Base-by-base conservation (phyloP, 1,284 basidiomycete species). In the Cutaneotrichosporon spelunceum region DNA sequence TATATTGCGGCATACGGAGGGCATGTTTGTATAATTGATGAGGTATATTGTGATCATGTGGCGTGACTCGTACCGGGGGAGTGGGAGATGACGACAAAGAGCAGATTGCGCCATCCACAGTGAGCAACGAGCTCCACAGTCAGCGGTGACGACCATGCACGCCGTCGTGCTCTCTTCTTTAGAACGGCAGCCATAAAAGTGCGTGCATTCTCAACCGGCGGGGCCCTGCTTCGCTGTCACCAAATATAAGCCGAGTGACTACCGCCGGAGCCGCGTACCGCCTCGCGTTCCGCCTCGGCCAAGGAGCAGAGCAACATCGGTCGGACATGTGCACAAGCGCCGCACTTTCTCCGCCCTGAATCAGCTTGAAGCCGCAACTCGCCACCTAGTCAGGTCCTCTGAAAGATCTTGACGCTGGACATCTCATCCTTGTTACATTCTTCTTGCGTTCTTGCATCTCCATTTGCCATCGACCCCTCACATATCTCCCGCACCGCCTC, bases 111-210 rank as follows among this genome's bases (percentile, higher is more conserved):
- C 39, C 39, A 42, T 42, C 39, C 19, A 19, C 39, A 42, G 39
- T 42, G 39, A 16, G 39, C 39, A n/a, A 42, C 39, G 39, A 42
- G 39, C 39, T 42, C 39, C 39, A 42, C 39, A n/a, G 7, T 8
- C n/a, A n/a, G n/a, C n/a, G n/a, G n/a, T 42, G 39, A 42, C 39
- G 39, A 42, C 39, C 39, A 42, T n/a, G 39, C 39, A 42, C 39
- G 39, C 39, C 19, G 6, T 6, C 36, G 6, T 5, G 11, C 16
- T 14, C 13, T 13, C 36, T 33, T 33, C 8, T 33, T 33, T 7
- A 11, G 30, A 9, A 33, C 30, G 8, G 8, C 2, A 33, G 13
- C 13, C n/a, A n/a, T n/a, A n/a, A n/a, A n/a, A n/a, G n/a, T n/a
- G n/a, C n/a, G n/a, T n/a, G n/a, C 30, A 33, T 33, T 33, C 30